Percentiles rank a stretch among this genome's conserved stretches.
phyloP scores from a whole-genome alignment of 164 flowering plant genomes.

The Malania oleifera region DNA sequence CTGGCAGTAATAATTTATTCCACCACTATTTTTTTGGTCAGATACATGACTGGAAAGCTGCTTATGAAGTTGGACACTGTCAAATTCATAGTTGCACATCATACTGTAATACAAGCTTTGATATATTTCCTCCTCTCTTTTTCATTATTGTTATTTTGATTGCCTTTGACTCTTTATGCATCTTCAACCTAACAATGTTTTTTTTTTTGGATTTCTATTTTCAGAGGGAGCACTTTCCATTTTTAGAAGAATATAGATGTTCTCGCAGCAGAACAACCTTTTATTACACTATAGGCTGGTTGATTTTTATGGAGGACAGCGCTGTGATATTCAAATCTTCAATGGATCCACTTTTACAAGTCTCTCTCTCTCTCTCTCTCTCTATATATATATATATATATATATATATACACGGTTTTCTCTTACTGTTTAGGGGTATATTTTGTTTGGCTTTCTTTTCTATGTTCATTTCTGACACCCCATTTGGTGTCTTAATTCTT shows the following conservation, averaged over 20 bases:
- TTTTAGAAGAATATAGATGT: conserved; percentile 76
- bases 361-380: conserved; percentile 20
- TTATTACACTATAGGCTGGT: conserved; percentile 86
- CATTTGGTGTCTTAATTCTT: too few species aligned
- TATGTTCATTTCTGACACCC: too few species aligned
- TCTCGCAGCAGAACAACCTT: conserved; percentile 96
- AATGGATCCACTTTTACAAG: conserved; percentile 90
- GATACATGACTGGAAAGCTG: conserved; percentile 96
- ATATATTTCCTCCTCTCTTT: conserved; percentile 3
- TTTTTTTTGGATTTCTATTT: conserved; percentile 2
- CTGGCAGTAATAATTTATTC: too few species aligned
- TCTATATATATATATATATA: too few species aligned
- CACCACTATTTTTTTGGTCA: conserved; percentile 19
- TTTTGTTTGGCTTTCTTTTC: too few species aligned
- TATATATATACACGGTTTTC: too few species aligned
- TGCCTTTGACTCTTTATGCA: not conserved
- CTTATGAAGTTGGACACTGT: conserved; percentile 89
- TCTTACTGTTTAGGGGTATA: too few species aligned
- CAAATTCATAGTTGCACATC: conserved; percentile 77
- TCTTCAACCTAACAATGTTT: not conserved
- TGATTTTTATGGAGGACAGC: conserved; percentile 96
- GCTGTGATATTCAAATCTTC: conserved; percentile 82
- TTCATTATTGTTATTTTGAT: not conserved
- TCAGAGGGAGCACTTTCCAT: conserved; percentile 95
- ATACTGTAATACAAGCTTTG: conserved; percentile 53